Evolutionary conservation across 345 rosid genomes (phyloP).

Genomic region (Gossypium longicalyx): DNA sequence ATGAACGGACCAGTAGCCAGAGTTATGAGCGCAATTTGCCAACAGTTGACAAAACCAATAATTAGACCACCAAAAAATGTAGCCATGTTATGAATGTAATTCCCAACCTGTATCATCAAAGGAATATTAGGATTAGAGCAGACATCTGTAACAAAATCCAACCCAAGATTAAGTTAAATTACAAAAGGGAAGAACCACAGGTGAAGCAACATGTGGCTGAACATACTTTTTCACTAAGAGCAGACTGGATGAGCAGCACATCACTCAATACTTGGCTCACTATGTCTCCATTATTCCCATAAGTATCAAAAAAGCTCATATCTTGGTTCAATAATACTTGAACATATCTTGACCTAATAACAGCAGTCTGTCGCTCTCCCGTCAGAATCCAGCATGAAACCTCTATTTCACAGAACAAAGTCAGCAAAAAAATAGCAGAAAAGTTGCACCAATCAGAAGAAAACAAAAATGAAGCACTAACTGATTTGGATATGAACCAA

Average conservation of each 20-base stretch:
- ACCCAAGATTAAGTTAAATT: conserved; percentile 15
- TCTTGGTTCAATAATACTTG: conserved; percentile 95
- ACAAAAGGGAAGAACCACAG: conserved; percentile 9
- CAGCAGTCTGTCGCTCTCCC: conserved; percentile 99
- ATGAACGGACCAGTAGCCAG: conserved; percentile 97
- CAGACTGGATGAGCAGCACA: conserved; percentile 96
- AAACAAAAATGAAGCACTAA: conserved; percentile 6
- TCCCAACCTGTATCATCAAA: conserved; percentile 73
- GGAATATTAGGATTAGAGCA: conserved; percentile 18
- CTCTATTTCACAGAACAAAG: conserved; percentile 58
- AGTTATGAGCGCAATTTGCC: conserved; percentile 94
- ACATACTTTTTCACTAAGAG: conserved; percentile 93
- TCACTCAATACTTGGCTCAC: conserved; percentile 99
- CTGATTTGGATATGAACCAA: conserved; percentile 14
- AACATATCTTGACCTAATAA: conserved; percentile 91
- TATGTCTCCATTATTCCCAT: conserved; percentile 97
- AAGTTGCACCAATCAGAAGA: conserved; percentile 16
- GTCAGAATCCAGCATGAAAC: conserved; percentile 99
- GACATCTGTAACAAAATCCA: conserved; percentile 3
- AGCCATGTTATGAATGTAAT: conserved; percentile 99
- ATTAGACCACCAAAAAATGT: conserved; percentile 91
- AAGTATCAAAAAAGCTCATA: conserved; percentile 98
- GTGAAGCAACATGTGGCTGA: conserved; percentile 19
- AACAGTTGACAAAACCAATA: conserved; percentile 88
- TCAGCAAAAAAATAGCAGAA: conserved; percentile 25